These are phyloP conservation scores for Fomitiporia mediterranea DNA, from an alignment of 1,284 basidiomycete genomes.

Conservation along the genomic window DNA sequence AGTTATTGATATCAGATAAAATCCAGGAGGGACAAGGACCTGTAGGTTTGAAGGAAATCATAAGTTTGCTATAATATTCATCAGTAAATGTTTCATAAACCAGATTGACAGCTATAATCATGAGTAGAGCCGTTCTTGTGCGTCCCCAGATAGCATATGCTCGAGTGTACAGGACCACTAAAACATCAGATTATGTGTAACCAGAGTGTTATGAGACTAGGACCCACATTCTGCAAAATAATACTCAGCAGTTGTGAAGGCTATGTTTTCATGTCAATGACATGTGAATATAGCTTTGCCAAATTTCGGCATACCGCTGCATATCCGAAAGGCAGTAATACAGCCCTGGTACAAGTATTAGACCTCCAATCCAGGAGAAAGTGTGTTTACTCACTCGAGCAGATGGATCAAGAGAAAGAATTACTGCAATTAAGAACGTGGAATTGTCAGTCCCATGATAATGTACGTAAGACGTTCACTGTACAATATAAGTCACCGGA, in stretches of 20 bases:
- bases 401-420: neutral
- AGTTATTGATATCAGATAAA: neutral
- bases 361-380: too few species aligned
- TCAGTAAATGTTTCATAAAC: too few species aligned
- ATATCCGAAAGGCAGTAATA: neutral
- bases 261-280: neutral
- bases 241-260: neutral
- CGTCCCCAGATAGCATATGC: conserved; percentile 13
- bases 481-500: neutral
- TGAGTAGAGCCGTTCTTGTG: too few species aligned
- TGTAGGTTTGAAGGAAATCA: too few species aligned
- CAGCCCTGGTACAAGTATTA: neutral
- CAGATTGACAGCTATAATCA: too few species aligned
- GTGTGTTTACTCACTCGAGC: neutral
- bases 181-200: too few species aligned
- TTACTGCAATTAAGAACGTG: neutral
- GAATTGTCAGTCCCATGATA: neutral
- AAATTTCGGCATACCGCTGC: neutral
- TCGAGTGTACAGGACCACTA: conserved; percentile 2
- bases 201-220: too few species aligned
- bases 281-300: neutral
- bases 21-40: neutral
- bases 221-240: neutral
- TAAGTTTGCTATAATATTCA: too few species aligned
- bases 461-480: neutral